Conservation (phyloP, 2,329 filamentous ascomycete species). For the Talaromyces rugulosus region DNA sequence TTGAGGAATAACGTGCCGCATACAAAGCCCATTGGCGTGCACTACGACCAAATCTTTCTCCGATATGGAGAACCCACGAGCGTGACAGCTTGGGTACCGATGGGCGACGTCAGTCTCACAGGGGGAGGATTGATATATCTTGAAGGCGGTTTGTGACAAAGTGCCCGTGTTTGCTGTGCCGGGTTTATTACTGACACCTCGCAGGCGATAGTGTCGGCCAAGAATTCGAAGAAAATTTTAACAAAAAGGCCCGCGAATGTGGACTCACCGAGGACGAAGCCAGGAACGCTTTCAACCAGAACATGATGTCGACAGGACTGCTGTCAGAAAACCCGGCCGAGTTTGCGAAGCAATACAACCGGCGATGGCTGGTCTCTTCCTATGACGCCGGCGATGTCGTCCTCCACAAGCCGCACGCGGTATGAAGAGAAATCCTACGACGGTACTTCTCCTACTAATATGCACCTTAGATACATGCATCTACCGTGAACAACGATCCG, state of each 20-base stretch:
- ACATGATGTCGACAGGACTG: slow-evolving; percentile 56
- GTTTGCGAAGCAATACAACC: slow-evolving; percentile 40
- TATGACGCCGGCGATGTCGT: slow-evolving; percentile 54
- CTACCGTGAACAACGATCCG: slow-evolving; percentile 52
- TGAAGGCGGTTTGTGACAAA: slow-evolving; percentile 36
- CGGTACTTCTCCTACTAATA: background rate
- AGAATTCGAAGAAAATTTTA: slow-evolving; percentile 44
- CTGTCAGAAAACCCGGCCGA: slow-evolving; percentile 48
- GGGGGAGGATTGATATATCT: slow-evolving; percentile 59
- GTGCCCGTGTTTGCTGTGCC: background rate
- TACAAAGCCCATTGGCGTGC: slow-evolving; percentile 56
- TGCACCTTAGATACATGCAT: slow-evolving; percentile 51
- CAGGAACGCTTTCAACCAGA: slow-evolving; percentile 51
- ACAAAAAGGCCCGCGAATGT: slow-evolving; percentile 41
- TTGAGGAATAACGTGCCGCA: slow-evolving; percentile 55
- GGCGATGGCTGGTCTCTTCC: slow-evolving; percentile 49
- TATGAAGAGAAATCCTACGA: slow-evolving; percentile 14
- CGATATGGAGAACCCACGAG: slow-evolving; percentile 52
- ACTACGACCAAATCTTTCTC: slow-evolving; percentile 59
- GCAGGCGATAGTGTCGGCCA: slow-evolving; percentile 43
- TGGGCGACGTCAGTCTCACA: slow-evolving; percentile 51
- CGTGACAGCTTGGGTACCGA: slow-evolving; percentile 56
- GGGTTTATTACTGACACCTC: background rate
- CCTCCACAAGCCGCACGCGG: slow-evolving; percentile 35
- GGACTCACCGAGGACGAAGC: slow-evolving; percentile 52